Evolutionary conservation across 257 asterid genomes (phyloP), one percentile per base, ranked within the genome.

Genomic region (Capsicum baccatum): DNA sequence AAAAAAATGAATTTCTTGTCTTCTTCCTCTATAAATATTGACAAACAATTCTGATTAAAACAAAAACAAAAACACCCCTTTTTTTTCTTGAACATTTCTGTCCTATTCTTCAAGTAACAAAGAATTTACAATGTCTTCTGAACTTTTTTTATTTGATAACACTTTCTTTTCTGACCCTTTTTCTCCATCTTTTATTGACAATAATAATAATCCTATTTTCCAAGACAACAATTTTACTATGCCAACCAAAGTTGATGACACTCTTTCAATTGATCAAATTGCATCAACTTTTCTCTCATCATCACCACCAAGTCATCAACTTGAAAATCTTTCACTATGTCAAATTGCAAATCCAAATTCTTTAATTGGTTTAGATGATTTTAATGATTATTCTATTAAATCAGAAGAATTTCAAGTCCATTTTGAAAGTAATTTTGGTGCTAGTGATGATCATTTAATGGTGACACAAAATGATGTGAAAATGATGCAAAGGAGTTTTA

Each of bases 401-500:
- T 81, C 89, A 79, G 97, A 94, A 89, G 94, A 95, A 44, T 89
- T 83, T 80, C 89, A 87, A 8, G 81, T 85, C 58, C 88, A 80
- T 47, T 87, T 88, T 17, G 87, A 87, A 4, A 15, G 85, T n/a
- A 48, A 85, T 85, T 3, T 17, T 47, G 17, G 39, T 52, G 35
- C 86, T 56, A 26, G 39, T 52, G 84, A 73, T 26, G 84, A 73
- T 26, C 35, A 42, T 67, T 86, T 92, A 8, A 50, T 83, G 81
- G 52, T 88, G 63, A 89, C 88, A 14, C 88, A 85, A 42, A 79
- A 89, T 87, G 92, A 88, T 8, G 81, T 83, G 80, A 95, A 88
- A 85, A 47, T 93, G 89, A 94, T 96, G 94, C 98, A 93, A 66
- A 91, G 97, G 89, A 96, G 97, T 76, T 90, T 81, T 76, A 94